These are phyloP conservation scores for Irpex rosettiformis DNA, from an alignment of 1,284 basidiomycete species.

Conservation along the genomic window DNA sequence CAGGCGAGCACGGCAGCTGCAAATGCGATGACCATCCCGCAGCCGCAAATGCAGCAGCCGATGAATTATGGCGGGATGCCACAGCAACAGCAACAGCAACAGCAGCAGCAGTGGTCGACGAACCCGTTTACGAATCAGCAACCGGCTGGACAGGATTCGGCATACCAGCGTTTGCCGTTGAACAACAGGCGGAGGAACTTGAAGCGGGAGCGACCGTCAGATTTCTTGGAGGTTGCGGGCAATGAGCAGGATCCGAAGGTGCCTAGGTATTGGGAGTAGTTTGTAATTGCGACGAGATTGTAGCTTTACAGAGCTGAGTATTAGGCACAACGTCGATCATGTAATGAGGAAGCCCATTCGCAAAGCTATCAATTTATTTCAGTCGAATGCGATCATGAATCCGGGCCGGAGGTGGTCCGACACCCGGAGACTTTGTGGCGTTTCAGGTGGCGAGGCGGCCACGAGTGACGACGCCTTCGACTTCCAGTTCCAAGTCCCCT, in stretches of 20 bases:
- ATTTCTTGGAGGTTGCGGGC: conserved; percentile 72
- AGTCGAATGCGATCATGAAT: too few relatives aligned
- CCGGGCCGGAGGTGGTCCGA: background rate
- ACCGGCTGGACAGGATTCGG: conserved; percentile 64
- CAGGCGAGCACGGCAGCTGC: conserved; percentile 45
- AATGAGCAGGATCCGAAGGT: conserved; percentile 59
- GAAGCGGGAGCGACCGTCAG: conserved; percentile 77
- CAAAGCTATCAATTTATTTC: too few relatives aligned
- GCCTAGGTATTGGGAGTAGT: conserved; percentile 74
- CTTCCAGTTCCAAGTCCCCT: too few relatives aligned
- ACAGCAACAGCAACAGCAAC: conserved; percentile 26
- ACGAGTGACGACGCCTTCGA: too few relatives aligned
- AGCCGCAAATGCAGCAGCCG: conserved; percentile 31
- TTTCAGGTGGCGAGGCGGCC: too few relatives aligned
- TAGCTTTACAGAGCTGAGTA: too few relatives aligned
- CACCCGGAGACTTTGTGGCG: background rate
- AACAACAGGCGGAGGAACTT: conserved; percentile 74
- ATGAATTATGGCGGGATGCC: conserved; percentile 23
- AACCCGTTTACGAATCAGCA: conserved; percentile 61
- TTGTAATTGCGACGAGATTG: too few relatives aligned
- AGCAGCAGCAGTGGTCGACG: conserved; percentile 40
- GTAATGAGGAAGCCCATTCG: too few relatives aligned
- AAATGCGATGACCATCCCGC: conserved; percentile 15
- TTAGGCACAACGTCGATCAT: too few relatives aligned
- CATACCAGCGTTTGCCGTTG: conserved; percentile 78